Evolutionary conservation across 495 filamentous ascomycete genomes (phyloP), one percentile per base, ranked within the genome.

Genomic region (Haplographium delicatum): DNA sequence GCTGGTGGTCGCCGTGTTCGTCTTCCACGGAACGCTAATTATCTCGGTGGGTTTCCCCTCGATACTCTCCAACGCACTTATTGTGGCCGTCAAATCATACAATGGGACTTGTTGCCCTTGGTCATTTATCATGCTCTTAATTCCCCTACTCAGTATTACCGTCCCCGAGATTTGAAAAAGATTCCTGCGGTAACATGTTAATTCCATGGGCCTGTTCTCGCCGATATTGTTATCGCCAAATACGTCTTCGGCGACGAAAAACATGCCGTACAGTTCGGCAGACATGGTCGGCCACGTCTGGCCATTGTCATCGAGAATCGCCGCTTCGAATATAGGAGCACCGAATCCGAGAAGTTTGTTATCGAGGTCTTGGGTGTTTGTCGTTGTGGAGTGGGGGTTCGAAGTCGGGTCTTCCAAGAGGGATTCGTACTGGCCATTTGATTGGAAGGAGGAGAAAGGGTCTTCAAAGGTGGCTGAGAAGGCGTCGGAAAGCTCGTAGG

Each of bases 11-110:
- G 71, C 72, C 33, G 75, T 77, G 3, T 81, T 82, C 13, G 88
- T 90, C 69, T 95, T 93, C 89, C 89, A 96, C 0, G 90, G 90
- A 24, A 96, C 89, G 2, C 83, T 87, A 31, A 96, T 95, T 48
- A 96, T 89, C 70, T 94, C 91, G 16, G 91, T 88, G 0, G 82
- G 62, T 53, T 90, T 89, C 19, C 87, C 86, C 62, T 96, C 89
- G 6, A 94, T 89, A 9, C 86, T 91, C 66, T 96, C 90, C n/a
- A 85, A 82, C 0, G 88, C 89, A 2, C 86, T 89, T 16, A 96
- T 85, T 24, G 81, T 81, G 4, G 91, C 81, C 51, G 85, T 85
- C 44, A 91, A 80, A 13, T 84, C 84, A 10, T 83, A 65, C 18
- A 93, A 81, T 0, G 84, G 84, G 41, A 86, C 80, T 8, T 82